A percentile compares a stretch with the other conserved stretches of the same genome.
These are phyloP conservation scores for Porpolomopsis calyptriformis DNA, from an alignment of 768 basidiomycete genomes.

Conservation along the genomic window DNA sequence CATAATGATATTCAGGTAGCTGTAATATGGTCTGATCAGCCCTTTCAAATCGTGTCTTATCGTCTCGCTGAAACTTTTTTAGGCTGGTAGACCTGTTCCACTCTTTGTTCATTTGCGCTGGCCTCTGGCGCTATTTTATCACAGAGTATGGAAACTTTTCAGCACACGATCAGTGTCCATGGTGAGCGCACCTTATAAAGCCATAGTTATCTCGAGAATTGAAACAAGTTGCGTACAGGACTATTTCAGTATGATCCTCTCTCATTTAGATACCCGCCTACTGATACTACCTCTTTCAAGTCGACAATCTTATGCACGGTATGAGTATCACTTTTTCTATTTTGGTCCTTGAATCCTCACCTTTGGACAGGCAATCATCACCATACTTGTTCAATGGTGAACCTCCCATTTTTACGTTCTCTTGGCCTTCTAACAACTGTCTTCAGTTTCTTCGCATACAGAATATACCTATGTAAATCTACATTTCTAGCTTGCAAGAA, in stretches of 20 bases:
- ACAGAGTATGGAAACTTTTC: constrained; percentile 28
- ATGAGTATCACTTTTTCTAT: constrained; percentile 3
- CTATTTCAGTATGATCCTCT: constrained; percentile 30
- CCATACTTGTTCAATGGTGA: constrained; percentile 12
- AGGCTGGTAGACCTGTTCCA: constrained; percentile 30
- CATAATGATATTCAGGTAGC: constrained; percentile 13
- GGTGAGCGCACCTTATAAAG: constrained; percentile 19
- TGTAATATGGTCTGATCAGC: constrained; percentile 20
- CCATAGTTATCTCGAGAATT: not conserved
- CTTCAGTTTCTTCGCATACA: constrained; percentile 27
- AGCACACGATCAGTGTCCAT: constrained; percentile 33
- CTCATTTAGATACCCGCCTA: not conserved
- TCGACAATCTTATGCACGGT: constrained; percentile 27
- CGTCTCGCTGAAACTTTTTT: not conserved
- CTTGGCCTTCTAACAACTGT: not conserved
- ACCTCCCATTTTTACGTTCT: not conserved
- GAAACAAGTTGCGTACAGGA: constrained; percentile 17
- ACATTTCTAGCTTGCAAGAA: constrained; percentile 1
- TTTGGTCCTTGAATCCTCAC: not conserved
- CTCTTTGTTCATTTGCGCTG: constrained; percentile 28
- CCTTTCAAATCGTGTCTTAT: not conserved
- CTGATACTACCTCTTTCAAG: constrained; percentile 14
- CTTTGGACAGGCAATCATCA: constrained; percentile 9
- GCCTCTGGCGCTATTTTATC: constrained; percentile 36
- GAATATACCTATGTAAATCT: constrained; percentile 29